phyloP scores from a whole-genome alignment of 768 basidiomycete species.

The Phylloporus sp. region DNA sequence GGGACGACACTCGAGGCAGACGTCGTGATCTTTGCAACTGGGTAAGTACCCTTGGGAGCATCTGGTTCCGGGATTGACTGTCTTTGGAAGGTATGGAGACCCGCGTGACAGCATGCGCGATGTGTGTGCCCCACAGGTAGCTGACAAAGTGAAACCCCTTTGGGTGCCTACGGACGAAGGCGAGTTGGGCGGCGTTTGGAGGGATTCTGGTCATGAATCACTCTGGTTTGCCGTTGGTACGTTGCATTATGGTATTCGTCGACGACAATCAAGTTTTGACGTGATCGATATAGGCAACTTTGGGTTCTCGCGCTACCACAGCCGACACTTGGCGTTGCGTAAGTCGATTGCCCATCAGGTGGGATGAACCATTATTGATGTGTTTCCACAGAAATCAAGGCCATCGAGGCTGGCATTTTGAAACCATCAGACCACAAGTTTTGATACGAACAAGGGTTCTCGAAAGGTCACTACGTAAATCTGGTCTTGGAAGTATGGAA shows the following conservation, averaged over 20 bases:
- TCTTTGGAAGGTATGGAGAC: slow-evolving; percentile 44
- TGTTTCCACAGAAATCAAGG: slow-evolving; percentile 24
- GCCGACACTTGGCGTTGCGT: slow-evolving; percentile 30
- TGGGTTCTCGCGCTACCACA: slow-evolving; percentile 26
- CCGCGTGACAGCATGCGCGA: slow-evolving; percentile 36
- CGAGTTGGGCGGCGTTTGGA: slow-evolving; percentile 44
- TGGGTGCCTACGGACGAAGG: slow-evolving; percentile 67
- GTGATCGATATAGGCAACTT: slow-evolving; percentile 16
- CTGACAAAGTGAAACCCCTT: slow-evolving; percentile 43
- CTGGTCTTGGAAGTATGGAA: too few species aligned
- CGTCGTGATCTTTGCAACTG: slow-evolving; percentile 31
- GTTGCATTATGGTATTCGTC: not conserved
- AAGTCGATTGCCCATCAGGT: slow-evolving; percentile 5
- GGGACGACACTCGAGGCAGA: slow-evolving; percentile 32
- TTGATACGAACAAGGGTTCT: slow-evolving; percentile 9
- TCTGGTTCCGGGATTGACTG: too few species aligned
- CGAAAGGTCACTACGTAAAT: too few species aligned
- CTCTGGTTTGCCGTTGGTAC: slow-evolving; percentile 29
- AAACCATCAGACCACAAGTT: slow-evolving; percentile 18
- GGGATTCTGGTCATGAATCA: slow-evolving; percentile 35
- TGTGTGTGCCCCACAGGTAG: slow-evolving; percentile 46
- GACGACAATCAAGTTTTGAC: not conserved
- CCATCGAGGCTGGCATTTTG: slow-evolving; percentile 27
- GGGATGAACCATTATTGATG: not conserved
- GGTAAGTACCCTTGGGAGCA: slow-evolving; percentile 9